Base-by-base conservation (phyloP, 1,284 basidiomycete species). In the Coniophora puteana region DNA sequence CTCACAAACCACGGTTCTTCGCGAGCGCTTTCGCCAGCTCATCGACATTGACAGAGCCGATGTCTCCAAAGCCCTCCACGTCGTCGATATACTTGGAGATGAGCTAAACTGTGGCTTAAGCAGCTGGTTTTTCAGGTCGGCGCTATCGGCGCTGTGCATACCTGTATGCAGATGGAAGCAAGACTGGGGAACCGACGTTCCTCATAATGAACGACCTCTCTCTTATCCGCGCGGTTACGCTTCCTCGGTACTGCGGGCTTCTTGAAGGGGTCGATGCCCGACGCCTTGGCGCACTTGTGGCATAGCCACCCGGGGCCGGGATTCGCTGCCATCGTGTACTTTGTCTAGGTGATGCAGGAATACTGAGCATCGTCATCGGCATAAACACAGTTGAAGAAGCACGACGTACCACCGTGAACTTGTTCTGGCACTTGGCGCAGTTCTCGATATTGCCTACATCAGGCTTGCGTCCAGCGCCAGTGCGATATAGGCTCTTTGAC, bases 61-160 rank as follows among this genome's bases (percentile, higher is more conserved):
- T 88, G 52, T 93, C 83, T 0, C 93, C 93, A 5, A 98, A 69
- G 0, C 88, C 84, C 48, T 97, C 93, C 12, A 97, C 84, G 48
- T 94, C 85, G 45, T 94, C 80, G 43, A 98, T 96, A 57, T 92
- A 80, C 36, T 80, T 75, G 21, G 87, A 86, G 44, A 98, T 83
- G 22, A 97, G 67, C 86, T 94, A 43, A 7, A 4, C 4, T 24
- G 20, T 17, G 30, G 13, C 21, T 25, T 20, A 4, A 20, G 24
- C 7, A 30, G n/a, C 16, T n/a, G 29, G 27, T 13, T 13, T 20
- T 12, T 22, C 14, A 23, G 18, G 14, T n/a, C n/a, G n/a, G n/a
- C 20, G n/a, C n/a, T 10, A 21, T 24, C n/a, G 8, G 26, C 38
- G 10, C 4, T 4, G 34, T 16, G 51, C 62, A 44, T 42, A 88